These are phyloP conservation scores for Lentinula guzmanii DNA, from an alignment of 768 basidiomycete species.

Conservation along the genomic window DNA sequence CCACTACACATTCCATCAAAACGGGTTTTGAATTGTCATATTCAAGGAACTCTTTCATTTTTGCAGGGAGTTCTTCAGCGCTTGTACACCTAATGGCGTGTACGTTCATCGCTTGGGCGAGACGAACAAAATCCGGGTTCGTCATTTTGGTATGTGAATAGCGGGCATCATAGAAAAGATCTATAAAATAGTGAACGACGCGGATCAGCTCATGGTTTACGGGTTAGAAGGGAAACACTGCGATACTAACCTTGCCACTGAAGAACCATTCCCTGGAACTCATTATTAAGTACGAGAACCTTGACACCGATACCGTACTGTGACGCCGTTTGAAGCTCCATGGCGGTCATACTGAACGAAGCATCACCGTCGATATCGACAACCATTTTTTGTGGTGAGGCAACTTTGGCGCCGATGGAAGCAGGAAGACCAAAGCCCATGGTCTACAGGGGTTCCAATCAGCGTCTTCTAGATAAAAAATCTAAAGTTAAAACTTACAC, in stretches of 20 bases:
- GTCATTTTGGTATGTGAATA: constrained; percentile 95
- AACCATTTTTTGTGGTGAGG: constrained; percentile 87
- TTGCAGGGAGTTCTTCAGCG: constrained; percentile 75
- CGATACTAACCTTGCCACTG: constrained; percentile 88
- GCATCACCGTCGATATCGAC: constrained; percentile 98
- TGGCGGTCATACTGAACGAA: constrained; percentile 98
- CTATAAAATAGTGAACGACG: constrained; percentile 23
- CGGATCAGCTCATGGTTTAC: not conserved
- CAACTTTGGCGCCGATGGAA: constrained; percentile 96
- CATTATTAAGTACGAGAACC: constrained; percentile 89
- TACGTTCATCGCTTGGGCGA: constrained; percentile 88
- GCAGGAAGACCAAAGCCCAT: constrained; percentile 98
- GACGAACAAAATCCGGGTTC: constrained; percentile 91
- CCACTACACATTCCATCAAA: constrained; percentile 85
- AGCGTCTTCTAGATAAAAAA: not conserved
- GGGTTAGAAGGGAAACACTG: not conserved
- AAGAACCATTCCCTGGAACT: constrained; percentile 98
- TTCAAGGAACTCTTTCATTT: constrained; percentile 99
- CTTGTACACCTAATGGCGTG: constrained; percentile 78
- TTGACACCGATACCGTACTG: constrained; percentile 94
- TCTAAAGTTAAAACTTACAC: constrained; percentile 46
- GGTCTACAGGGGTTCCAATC: constrained; percentile 44
- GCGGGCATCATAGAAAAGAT: constrained; percentile 95
- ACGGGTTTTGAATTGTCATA: constrained; percentile 85
- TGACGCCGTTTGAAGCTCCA: constrained; percentile 94